Conservation (phyloP, 805 yeast species). For the Schwanniomyces vanrijiae region DNA sequence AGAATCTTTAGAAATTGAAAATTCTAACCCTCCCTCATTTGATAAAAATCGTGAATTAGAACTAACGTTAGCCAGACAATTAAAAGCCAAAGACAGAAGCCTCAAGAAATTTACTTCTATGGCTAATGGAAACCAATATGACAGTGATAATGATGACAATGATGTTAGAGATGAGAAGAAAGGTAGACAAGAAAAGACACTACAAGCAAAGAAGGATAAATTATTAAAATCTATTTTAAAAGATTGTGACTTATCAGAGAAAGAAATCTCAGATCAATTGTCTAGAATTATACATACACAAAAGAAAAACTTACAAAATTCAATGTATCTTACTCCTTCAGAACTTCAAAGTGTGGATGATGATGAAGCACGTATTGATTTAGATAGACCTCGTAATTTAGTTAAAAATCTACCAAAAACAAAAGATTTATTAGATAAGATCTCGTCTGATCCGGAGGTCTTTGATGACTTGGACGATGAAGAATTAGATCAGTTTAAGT, state of each 20-base stretch:
- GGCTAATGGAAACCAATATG: constrained; percentile 5
- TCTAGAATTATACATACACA: constrained; percentile 22
- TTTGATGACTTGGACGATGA: constrained; percentile 75
- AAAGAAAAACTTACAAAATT: constrained; percentile 15
- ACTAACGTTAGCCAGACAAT: constrained; percentile 33
- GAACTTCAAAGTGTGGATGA: constrained; percentile 15
- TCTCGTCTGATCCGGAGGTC: constrained; percentile 61
- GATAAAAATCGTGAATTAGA: constrained; percentile 58
- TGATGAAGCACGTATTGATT: constrained; percentile 16
- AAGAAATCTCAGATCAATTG: constrained; percentile 21
- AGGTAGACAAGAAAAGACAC: constrained; percentile 5
- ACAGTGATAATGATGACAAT: constrained; percentile 6
- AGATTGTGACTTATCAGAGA: constrained; percentile 30
- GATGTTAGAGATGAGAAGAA: constrained; percentile 3
- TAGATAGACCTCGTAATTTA: constrained; percentile 47
- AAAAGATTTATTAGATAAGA: constrained; percentile 46
- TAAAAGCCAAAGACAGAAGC: constrained; percentile 19
- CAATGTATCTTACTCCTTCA: constrained; percentile 21
- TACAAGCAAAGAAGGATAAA: constrained; percentile 12
- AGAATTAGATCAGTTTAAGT: constrained; percentile 60
- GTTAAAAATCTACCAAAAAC: constrained; percentile 57
- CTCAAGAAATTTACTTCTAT: constrained; percentile 14
- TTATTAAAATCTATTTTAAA: constrained; percentile 27
- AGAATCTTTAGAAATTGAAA: constrained; percentile 38
- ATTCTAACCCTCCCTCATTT: constrained; percentile 83